These are phyloP conservation scores for Phytophthora sojae DNA, from an alignment of 352 stramenopile species.

Conservation along the genomic window DNA sequence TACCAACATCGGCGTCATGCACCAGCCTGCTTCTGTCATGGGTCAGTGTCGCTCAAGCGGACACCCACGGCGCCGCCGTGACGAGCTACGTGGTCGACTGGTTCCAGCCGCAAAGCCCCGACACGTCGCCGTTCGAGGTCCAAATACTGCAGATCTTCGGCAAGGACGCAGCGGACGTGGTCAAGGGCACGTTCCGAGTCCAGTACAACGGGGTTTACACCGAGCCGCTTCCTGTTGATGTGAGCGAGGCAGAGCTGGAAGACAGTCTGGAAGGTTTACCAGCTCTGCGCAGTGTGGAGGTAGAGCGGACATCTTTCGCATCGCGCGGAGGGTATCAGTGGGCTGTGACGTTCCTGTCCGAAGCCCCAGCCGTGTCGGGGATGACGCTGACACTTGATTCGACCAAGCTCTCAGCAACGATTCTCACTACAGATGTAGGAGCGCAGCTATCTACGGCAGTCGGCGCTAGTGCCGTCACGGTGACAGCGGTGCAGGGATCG, in stretches of 20 bases:
- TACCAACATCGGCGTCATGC: slow-evolving; percentile 26
- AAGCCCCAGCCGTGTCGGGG: slow-evolving; percentile 49
- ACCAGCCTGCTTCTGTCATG: slow-evolving; percentile 60
- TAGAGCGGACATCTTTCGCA: slow-evolving; percentile 60
- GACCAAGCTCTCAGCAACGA: slow-evolving; percentile 42
- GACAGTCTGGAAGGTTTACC: slow-evolving; percentile 62
- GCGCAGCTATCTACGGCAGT: slow-evolving; percentile 50
- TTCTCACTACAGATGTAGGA: slow-evolving; percentile 50
- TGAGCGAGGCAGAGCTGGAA: slow-evolving; percentile 72
- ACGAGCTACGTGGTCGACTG: slow-evolving; percentile 81
- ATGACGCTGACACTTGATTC: slow-evolving; percentile 56
- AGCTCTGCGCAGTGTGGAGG: slow-evolving; percentile 75
- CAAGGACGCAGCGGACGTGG: slow-evolving; percentile 34
- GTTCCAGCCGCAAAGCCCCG: slow-evolving; percentile 51
- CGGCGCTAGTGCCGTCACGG: slow-evolving; percentile 43
- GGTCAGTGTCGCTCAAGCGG: slow-evolving; percentile 39
- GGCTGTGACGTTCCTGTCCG: slow-evolving; percentile 79
- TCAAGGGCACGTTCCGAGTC: slow-evolving; percentile 84
- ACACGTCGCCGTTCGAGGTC: slow-evolving; percentile 57
- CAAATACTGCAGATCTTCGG: slow-evolving; percentile 78
- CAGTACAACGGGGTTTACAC: slow-evolving; percentile 60
- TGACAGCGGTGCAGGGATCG: slow-evolving; percentile 40
- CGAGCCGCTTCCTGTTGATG: slow-evolving; percentile 58
- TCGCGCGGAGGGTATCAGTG: slow-evolving; percentile 71
- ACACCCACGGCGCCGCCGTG: slow-evolving; percentile 56